Percentiles rank a stretch among this genome's conserved stretches.
These are phyloP conservation scores for Leccinum olivaceopallidum DNA, from an alignment of 768 basidiomycete genomes.

Conservation along the genomic window DNA sequence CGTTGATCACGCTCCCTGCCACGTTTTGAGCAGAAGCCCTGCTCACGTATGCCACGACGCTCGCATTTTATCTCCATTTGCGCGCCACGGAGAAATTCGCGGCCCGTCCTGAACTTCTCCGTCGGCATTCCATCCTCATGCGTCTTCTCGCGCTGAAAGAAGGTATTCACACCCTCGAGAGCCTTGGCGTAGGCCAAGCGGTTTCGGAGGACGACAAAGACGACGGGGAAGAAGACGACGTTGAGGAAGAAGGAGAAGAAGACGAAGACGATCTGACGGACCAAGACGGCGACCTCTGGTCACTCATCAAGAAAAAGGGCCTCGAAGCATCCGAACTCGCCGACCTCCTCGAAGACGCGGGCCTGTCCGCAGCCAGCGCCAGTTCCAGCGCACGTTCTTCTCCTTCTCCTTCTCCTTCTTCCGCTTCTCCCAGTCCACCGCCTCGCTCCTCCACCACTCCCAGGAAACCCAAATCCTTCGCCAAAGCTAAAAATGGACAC, in stretches of 20 bases:
- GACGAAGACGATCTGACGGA: slow-evolving; percentile 36
- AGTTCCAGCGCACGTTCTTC: slow-evolving; percentile 7
- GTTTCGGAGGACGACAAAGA: slow-evolving; percentile 46
- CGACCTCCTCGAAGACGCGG: slow-evolving; percentile 56
- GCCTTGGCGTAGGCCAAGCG: slow-evolving; percentile 70
- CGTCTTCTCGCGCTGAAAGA: slow-evolving; percentile 85
- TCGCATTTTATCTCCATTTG: slow-evolving; percentile 93
- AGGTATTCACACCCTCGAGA: slow-evolving; percentile 77
- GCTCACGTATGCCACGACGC: slow-evolving; percentile 84
- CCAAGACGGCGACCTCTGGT: slow-evolving; percentile 48
- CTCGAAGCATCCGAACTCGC: slow-evolving; percentile 52
- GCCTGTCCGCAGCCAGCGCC: slow-evolving; percentile 7
- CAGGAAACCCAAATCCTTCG: slow-evolving; percentile 3
- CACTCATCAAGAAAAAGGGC: slow-evolving; percentile 36
- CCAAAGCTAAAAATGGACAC: slow-evolving; percentile 10
- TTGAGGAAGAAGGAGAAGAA: slow-evolving; percentile 4
- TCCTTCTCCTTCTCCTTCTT: background rate
- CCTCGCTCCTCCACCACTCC: background rate
- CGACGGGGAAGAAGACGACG: slow-evolving; percentile 12
- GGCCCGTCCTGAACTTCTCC: slow-evolving; percentile 59
- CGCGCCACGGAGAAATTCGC: slow-evolving; percentile 67
- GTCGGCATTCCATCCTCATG: slow-evolving; percentile 67
- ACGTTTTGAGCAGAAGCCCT: slow-evolving; percentile 64
- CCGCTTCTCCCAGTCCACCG: slow-evolving; percentile 10
- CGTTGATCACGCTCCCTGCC: background rate